phyloP scores from a whole-genome alignment of 164 flowering plant genomes.

The Hamamelis virginiana region DNA sequence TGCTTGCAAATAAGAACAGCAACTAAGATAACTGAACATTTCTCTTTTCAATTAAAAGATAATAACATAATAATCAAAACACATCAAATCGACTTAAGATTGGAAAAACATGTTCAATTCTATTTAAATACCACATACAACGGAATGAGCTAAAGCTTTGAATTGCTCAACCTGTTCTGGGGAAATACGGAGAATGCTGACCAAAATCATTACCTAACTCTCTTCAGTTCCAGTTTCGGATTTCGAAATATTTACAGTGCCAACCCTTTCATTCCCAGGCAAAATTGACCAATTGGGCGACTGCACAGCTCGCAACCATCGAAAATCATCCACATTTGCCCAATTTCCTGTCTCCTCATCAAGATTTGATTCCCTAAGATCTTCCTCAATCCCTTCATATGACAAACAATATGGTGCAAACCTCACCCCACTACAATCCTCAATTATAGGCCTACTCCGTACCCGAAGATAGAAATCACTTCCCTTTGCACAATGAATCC shows the following conservation, averaged over 20 bases:
- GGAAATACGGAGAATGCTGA: neutral
- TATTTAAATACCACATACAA: neutral
- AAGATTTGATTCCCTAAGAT: constrained; percentile 60
- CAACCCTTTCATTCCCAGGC: constrained; percentile 63
- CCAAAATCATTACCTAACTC: neutral
- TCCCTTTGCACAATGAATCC: constrained; percentile 71
- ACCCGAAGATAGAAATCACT: constrained; percentile 79
- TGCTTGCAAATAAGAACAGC: no score
- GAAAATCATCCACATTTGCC: constrained; percentile 89
- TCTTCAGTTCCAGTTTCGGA: constrained; percentile 12
- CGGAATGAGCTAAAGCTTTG: neutral
- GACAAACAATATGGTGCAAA: constrained; percentile 76
- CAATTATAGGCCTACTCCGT: constrained; percentile 85
- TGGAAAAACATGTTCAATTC: neutral
- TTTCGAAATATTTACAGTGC: constrained; percentile 29
- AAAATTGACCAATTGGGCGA: constrained; percentile 89
- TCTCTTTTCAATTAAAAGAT: neutral
- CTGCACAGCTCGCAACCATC: constrained; percentile 81
- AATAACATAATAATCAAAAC: neutral
- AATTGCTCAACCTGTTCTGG: constrained; percentile 2
- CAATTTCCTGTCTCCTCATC: constrained; percentile 83
- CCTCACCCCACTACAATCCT: constrained; percentile 67
- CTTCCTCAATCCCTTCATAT: constrained; percentile 69
- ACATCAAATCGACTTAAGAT: neutral
- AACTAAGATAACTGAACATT: no score